Base-by-base conservation (phyloP, 805 yeast genomes). In the Groenewaldozyma salmanticensis region DNA sequence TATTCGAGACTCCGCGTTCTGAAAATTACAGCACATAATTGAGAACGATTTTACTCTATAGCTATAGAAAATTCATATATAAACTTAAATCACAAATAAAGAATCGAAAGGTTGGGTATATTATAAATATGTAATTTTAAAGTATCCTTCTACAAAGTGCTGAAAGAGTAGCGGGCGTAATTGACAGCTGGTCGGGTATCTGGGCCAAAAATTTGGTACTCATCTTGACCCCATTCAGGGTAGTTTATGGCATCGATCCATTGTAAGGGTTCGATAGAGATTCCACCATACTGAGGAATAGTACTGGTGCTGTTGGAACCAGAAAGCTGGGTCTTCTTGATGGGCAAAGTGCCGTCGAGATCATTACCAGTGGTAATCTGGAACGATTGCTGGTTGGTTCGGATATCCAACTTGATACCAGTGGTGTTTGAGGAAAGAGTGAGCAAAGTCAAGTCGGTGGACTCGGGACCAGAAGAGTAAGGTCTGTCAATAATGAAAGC, bases 241-340 rank as follows among this genome's bases (percentile, higher is more conserved):
- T 31, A 21, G 15, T 38, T 38, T 27, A 38, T 38, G 13, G 35
- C 41, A 19, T 38, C 41, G n/a, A 38, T 32, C 41, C 41, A 38
- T 19, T 38, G 35, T 24, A 29, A 35, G 16, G 41, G 35, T 19
- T 38, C 41, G 21, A 38, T 31, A 29, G 33, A 34, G n/a, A 38
- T 31, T 17, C 41, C 27, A 3, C 41, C 41, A 31, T 31, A 38
- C n/a, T 38, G 27, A 9, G 35, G 36, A n/a, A 38, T 35, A 4
- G 22, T 38, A n/a, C n/a, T n/a, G n/a, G n/a, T n/a, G n/a, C n/a
- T n/a, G n/a, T n/a, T n/a, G n/a, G n/a, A n/a, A 24, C 29, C 29
- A 7, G 7, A 9, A 24, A 13, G 11, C 13, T 24, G 29, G 29
- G 7, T 24, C 13, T 7, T 7, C 13, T 24, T 24, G 13, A 24